Evolutionary conservation across 495 filamentous ascomycete genomes (phyloP).

Genomic region (Penicillium samsonianum): DNA sequence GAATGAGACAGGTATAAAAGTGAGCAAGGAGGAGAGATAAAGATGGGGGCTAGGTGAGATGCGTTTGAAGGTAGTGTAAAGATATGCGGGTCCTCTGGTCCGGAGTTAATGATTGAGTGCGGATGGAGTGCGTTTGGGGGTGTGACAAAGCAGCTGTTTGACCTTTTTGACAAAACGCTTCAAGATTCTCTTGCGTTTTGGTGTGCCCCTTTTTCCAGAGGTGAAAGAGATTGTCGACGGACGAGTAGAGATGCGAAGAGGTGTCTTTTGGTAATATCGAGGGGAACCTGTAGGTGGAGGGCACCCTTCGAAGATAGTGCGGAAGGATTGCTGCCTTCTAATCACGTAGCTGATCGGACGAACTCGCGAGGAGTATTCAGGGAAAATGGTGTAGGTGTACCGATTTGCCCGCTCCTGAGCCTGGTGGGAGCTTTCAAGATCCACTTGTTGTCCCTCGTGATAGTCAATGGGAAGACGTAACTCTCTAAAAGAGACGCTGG

Average conservation of each 20-base stretch:
- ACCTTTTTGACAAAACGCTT: background rate
- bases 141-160: background rate
- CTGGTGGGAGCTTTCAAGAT: too few species aligned
- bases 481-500: background rate
- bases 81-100: background rate
- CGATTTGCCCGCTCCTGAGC: background rate
- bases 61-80: background rate
- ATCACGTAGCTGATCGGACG: background rate
- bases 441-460: background rate
- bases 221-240: background rate
- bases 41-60: too few species aligned
- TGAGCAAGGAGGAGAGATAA: background rate
- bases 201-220: background rate
- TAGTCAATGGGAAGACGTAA: background rate
- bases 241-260: background rate
- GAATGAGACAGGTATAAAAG: background rate
- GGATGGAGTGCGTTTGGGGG: background rate
- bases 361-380: background rate
- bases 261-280: background rate
- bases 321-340: background rate
- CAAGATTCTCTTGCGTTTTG: background rate
- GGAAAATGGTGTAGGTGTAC: background rate
- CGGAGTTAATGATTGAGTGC: background rate
- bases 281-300: background rate
- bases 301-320: background rate